These are phyloP conservation scores for Trametes coccinea DNA, from an alignment of 768 basidiomycete genomes.

Conservation along the genomic window DNA sequence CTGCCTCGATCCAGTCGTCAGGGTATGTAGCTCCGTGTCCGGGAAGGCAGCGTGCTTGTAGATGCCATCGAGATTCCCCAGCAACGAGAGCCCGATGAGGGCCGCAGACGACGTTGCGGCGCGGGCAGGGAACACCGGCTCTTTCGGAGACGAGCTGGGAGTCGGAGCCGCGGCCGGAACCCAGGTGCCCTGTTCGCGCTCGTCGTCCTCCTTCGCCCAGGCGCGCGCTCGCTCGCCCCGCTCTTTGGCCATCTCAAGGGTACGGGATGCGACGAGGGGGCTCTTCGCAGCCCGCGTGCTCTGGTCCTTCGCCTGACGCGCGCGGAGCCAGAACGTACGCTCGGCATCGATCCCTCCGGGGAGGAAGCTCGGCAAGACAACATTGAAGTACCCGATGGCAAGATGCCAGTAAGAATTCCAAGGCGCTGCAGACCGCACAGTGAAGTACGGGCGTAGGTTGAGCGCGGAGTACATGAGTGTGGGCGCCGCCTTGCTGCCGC, in stretches of 20 bases:
- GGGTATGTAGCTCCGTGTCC: slow-evolving; percentile 58
- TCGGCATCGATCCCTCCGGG: slow-evolving; percentile 42
- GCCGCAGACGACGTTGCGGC: slow-evolving; percentile 55
- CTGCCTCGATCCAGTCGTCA: slow-evolving; percentile 86
- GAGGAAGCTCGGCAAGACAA: slow-evolving; percentile 74
- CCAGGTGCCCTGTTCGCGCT: slow-evolving; percentile 48
- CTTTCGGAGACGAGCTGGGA: slow-evolving; percentile 13
- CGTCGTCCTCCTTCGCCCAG: slow-evolving; percentile 80
- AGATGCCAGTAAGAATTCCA: slow-evolving; percentile 79
- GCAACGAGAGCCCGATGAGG: slow-evolving; percentile 75
- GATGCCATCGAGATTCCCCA: slow-evolving; percentile 83
- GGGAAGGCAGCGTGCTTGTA: slow-evolving; percentile 69
- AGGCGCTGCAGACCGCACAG: slow-evolving; percentile 36
- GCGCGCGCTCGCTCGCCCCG: slow-evolving; percentile 58
- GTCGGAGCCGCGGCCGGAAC: slow-evolving; percentile 24
- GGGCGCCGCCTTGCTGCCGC: slow-evolving; percentile 48
- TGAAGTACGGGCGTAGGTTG: slow-evolving; percentile 67
- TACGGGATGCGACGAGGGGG: slow-evolving; percentile 60
- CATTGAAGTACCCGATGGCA: slow-evolving; percentile 80
- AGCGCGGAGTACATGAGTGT: slow-evolving; percentile 87
- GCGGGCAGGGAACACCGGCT: slow-evolving; percentile 28
- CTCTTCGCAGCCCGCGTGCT: slow-evolving; percentile 65
- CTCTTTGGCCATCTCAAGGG: slow-evolving; percentile 63
- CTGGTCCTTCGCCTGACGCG: slow-evolving; percentile 66
- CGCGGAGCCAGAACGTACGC: slow-evolving; percentile 72